These are phyloP conservation scores for Phaseolus lunatus DNA, from an alignment of 306 rosid genomes.

Conservation along the genomic window DNA sequence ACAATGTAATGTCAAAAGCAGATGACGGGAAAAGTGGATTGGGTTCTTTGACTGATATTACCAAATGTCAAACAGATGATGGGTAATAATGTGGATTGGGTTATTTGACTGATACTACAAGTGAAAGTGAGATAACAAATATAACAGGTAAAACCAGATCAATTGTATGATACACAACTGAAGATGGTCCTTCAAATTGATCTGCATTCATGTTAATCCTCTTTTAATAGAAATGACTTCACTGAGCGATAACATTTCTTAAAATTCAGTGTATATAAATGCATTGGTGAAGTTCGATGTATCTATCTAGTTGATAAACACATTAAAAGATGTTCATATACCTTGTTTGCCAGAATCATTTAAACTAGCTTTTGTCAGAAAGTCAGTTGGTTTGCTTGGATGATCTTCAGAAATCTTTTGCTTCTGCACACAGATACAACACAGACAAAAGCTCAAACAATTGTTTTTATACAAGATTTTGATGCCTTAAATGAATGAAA, in stretches of 20 bases:
- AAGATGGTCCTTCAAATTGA: slow-evolving; percentile 10
- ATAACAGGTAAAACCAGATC: neutral
- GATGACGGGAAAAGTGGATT: neutral
- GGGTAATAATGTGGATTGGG: too few relatives aligned
- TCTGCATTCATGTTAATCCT: neutral
- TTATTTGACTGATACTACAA: neutral
- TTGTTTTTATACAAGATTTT: slow-evolving; percentile 6
- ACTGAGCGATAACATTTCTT: neutral
- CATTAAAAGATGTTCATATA: slow-evolving; percentile 33
- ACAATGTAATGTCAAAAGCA: neutral
- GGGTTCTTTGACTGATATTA: neutral
- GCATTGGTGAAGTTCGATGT: slow-evolving; percentile 5
- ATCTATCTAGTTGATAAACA: slow-evolving; percentile 25
- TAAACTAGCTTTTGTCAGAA: slow-evolving; percentile 54
- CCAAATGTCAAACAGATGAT: too few relatives aligned
- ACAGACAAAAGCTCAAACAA: slow-evolving; percentile 31
- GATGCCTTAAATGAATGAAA: neutral
- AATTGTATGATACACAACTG: neutral
- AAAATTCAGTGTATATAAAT: neutral
- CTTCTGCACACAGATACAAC: slow-evolving; percentile 54
- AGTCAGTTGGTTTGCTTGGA: slow-evolving; percentile 56
- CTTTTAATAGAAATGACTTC: slow-evolving; percentile 3
- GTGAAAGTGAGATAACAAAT: neutral
- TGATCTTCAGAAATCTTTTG: slow-evolving; percentile 53
- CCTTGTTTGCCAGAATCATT: slow-evolving; percentile 57